Conservation (phyloP, 768 basidiomycete genomes). For the Tricholoma saponaceum region DNA sequence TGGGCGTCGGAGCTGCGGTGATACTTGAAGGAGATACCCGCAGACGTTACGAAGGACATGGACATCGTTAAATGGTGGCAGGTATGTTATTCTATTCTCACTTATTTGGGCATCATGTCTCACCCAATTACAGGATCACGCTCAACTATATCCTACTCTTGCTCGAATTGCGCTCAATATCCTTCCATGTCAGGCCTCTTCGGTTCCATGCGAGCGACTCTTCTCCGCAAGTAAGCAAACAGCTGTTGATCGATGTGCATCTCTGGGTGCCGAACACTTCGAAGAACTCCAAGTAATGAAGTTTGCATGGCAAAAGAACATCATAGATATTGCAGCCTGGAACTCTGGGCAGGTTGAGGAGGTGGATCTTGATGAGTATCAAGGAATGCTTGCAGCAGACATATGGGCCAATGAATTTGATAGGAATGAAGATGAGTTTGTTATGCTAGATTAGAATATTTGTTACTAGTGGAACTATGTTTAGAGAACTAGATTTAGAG, state of each 20-base stretch:
- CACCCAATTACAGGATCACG: constrained; percentile 1
- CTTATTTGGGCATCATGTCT: background rate
- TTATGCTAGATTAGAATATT: background rate
- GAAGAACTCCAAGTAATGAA: constrained; percentile 10
- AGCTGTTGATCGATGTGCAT: background rate
- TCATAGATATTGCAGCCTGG: constrained; percentile 45
- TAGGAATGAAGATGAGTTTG: background rate
- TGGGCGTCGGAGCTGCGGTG: background rate
- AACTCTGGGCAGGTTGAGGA: constrained; percentile 5
- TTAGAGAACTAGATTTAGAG: background rate
- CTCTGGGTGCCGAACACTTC: background rate
- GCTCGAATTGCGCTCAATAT: background rate
- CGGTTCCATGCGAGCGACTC: background rate
- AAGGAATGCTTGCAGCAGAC: background rate
- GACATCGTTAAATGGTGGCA: constrained; percentile 2
- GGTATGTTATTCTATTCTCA: background rate
- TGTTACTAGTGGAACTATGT: background rate
- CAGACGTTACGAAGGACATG: background rate
- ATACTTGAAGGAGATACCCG: background rate
- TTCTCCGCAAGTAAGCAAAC: constrained; percentile 1
- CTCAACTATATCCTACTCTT: background rate
- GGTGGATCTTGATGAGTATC: background rate
- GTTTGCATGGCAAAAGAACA: constrained; percentile 7
- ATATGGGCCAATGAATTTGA: background rate
- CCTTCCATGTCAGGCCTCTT: background rate